These are phyloP conservation scores for Rhinocladiella mackenziei DNA, from an alignment of 2,329 filamentous ascomycete species.

Conservation along the genomic window DNA sequence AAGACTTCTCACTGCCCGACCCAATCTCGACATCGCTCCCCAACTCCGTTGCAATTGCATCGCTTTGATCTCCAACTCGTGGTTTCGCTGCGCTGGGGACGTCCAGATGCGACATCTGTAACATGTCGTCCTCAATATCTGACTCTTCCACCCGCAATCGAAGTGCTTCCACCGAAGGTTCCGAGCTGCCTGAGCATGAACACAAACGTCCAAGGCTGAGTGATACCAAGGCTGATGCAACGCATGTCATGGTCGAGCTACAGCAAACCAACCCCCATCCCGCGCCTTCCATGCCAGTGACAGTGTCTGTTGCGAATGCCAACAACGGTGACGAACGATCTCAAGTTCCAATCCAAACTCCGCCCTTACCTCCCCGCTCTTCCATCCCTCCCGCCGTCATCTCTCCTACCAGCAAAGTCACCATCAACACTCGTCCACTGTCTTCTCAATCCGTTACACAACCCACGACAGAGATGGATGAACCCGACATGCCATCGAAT, in stretches of 20 bases:
- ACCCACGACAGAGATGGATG: constrained; percentile 7
- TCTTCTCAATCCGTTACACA: constrained; percentile 25
- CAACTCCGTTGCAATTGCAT: constrained; percentile 1
- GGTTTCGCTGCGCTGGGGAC: constrained; percentile 6
- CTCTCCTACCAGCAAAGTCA: constrained; percentile 44
- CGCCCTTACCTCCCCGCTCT: constrained; percentile 21
- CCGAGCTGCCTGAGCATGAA: constrained; percentile 29
- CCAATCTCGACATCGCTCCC: constrained; percentile 14
- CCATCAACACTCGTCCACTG: constrained; percentile 42
- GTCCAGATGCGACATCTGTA: constrained; percentile 21
- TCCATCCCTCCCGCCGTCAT: constrained; percentile 30
- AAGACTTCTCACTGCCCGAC: constrained; percentile 23
- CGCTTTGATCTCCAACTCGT: constrained; percentile 5
- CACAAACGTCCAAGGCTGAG: constrained; percentile 30
- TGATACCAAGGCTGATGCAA: constrained; percentile 23
- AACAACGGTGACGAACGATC: constrained; percentile 25
- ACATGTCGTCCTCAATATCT: constrained; percentile 25
- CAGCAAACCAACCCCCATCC: constrained; percentile 11
- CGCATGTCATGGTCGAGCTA: constrained; percentile 23
- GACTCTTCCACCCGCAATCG: constrained; percentile 27
- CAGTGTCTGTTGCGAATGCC: background rate
- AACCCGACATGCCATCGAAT: constrained; percentile 8
- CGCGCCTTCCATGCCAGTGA: constrained; percentile 18
- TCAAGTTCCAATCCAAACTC: constrained; percentile 18
- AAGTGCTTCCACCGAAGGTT: constrained; percentile 26